phyloP scores from a whole-genome alignment of 169 alveolate genomes.

The Eimeria tenella region DNA sequence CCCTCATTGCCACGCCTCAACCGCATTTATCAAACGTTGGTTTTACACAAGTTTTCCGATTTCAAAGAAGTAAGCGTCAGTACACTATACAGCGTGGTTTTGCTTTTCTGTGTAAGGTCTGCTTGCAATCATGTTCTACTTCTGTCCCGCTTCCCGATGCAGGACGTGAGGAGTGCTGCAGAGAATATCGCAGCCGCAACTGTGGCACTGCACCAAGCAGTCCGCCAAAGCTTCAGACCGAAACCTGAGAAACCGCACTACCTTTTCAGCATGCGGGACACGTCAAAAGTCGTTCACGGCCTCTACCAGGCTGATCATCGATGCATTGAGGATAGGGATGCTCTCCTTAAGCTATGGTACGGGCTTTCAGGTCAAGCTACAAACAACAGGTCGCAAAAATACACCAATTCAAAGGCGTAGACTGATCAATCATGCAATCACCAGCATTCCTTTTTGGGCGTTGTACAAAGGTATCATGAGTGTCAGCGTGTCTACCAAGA shows the following conservation, averaged over 20 bases:
- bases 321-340: conserved; percentile 91
- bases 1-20: conserved; percentile 82
- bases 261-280: conserved; percentile 96
- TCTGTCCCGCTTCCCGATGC: background rate
- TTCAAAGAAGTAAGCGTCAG: conserved; percentile 69
- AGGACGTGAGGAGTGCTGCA: conserved; percentile 85
- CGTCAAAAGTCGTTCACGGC: conserved; percentile 95
- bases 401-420: no score
- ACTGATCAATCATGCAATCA: no score
- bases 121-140: background rate
- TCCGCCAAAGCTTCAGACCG: conserved; percentile 92
- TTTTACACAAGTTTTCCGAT: conserved; percentile 77
- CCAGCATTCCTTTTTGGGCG: background rate
- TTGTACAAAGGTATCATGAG: conserved; percentile 94
- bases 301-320: conserved; percentile 90
- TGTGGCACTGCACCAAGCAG: conserved; percentile 72
- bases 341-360: conserved; percentile 81
- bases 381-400: no score
- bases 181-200: conserved; percentile 86
- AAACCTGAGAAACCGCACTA: conserved; percentile 96
- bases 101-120: no score
- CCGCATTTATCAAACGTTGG: conserved; percentile 90
- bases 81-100: background rate
- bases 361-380: background rate
- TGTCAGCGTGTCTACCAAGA: conserved; percentile 94